Evolutionary conservation across 2,329 filamentous ascomycete genomes (phyloP), one percentile per base, ranked within the genome.

Genomic region (Talaromyces sp.): DNA sequence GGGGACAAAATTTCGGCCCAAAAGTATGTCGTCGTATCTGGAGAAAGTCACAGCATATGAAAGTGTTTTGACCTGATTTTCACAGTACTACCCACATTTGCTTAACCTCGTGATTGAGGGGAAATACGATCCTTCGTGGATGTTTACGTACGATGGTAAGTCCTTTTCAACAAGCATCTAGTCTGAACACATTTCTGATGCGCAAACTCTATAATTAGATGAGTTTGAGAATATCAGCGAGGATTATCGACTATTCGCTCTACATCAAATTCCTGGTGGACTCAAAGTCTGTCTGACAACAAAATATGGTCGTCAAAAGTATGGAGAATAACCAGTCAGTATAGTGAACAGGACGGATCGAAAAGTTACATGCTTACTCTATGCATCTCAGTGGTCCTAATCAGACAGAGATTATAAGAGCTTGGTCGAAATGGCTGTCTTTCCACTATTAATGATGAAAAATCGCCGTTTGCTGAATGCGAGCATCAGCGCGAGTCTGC

Each of bases 161-260:
- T 52, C 4, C 10, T 25, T 33, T 19, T 37, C 27, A 3, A 15
- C 11, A 15, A 13, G 5, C n/a, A 37, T 39, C 10, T 11, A 1
- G n/a, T 6, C 33, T 22, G 3, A 6, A 5, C 15, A 37, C 3
- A 17, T 56, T 19, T 56, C 6, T 56, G n/a, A 56, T 11, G 9
- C n/a, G 3, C 17, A 39, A 31, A 35, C 10, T 37, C 6, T 6
- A 62, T 17, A 25, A 2, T 17, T 54, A 71, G 73, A 75, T 33
- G 69, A 74, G 3, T 73, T 75, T 45, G 74, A 75, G 65, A 75
- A 74, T 50, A 71, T 75, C 25, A 57, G 66, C 6, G 65, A 74
- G 10, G 62, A 69, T 33, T 75, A 75, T 27, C 64, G 65, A 33
- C 65, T 61, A 19, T 71, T 70, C 58, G 64, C 67, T 22, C 62